phyloP scores from a whole-genome alignment of 805 yeast genomes.

The Lipomyces japonicus region DNA sequence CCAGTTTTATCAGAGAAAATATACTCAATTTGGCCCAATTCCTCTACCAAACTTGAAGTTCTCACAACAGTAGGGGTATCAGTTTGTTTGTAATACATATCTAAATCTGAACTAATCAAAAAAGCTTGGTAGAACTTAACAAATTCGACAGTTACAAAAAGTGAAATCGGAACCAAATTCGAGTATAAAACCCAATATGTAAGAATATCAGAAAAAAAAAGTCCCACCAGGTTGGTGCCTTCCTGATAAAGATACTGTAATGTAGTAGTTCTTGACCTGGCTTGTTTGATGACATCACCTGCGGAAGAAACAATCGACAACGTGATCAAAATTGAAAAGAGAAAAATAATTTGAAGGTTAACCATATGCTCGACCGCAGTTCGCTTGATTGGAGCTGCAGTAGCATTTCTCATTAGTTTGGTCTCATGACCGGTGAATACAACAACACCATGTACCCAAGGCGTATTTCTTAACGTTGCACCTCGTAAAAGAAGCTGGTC shows the following conservation, averaged over 20 bases:
- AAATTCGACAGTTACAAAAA: constrained; percentile 89
- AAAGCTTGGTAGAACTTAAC: constrained; percentile 94
- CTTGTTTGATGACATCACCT: constrained; percentile 72
- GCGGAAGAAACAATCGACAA: constrained; percentile 76
- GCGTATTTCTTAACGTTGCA: constrained; percentile 90
- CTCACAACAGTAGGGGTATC: constrained; percentile 95
- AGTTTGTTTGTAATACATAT: constrained; percentile 78
- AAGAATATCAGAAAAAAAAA: constrained; percentile 80
- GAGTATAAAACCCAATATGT: constrained; percentile 97
- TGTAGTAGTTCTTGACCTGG: constrained; percentile 32
- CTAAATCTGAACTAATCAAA: constrained; percentile 90
- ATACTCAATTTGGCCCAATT: constrained; percentile 93
- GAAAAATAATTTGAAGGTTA: constrained; percentile 83
- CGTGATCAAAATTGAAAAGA: constrained; percentile 73
- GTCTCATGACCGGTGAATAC: constrained; percentile 98
- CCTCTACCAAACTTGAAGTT: constrained; percentile 94
- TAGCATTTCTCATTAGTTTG: constrained; percentile 95
- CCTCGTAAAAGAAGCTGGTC: constrained; percentile 92
- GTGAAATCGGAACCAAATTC: constrained; percentile 93
- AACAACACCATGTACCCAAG: constrained; percentile 91
- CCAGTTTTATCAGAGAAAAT: constrained; percentile 98
- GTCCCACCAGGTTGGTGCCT: constrained; percentile 60
- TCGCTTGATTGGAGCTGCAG: constrained; percentile 95
- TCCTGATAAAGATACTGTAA: constrained; percentile 65
- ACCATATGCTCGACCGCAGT: constrained; percentile 96